These are phyloP conservation scores for Tuber melanosporum DNA, from an alignment of 495 filamentous ascomycete genomes.

Conservation along the genomic window DNA sequence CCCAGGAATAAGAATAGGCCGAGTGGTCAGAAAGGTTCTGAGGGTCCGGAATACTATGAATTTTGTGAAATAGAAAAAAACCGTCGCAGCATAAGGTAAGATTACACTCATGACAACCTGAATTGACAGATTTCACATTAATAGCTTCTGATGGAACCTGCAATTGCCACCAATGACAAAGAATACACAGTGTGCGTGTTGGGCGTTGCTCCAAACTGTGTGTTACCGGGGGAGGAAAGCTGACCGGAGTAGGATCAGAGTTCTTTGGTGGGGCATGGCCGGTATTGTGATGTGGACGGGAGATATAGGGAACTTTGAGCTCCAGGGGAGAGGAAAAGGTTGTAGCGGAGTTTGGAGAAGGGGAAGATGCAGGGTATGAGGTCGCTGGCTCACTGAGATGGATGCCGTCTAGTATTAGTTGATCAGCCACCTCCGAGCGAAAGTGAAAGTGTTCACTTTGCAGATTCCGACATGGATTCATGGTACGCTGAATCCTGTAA, in stretches of 20 bases:
- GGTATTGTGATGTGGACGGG: neutral
- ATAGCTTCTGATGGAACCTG: neutral
- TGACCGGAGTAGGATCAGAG: neutral
- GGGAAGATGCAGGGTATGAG: neutral
- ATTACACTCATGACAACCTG: neutral
- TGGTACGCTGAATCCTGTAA: slow-evolving; percentile 1
- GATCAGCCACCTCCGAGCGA: neutral
- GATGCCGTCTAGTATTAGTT: neutral
- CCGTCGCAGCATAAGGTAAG: neutral
- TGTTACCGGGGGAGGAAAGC: neutral
- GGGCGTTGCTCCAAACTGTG: neutral
- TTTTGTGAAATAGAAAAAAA: neutral
- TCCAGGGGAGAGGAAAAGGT: neutral
- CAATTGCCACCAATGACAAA: neutral
- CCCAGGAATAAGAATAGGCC: too few relatives aligned
- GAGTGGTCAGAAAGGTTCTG: too few relatives aligned
- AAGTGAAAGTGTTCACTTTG: neutral
- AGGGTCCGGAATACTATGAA: too few relatives aligned
- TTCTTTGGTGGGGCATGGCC: too few relatives aligned
- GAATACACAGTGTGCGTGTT: neutral
- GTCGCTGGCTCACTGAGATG: neutral
- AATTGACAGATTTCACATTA: neutral
- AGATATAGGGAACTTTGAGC: neutral
- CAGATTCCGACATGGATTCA: too few relatives aligned
- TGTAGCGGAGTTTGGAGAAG: too few relatives aligned